Base-by-base conservation (phyloP, 768 basidiomycete species). In the Aureoboletus auriporus region DNA sequence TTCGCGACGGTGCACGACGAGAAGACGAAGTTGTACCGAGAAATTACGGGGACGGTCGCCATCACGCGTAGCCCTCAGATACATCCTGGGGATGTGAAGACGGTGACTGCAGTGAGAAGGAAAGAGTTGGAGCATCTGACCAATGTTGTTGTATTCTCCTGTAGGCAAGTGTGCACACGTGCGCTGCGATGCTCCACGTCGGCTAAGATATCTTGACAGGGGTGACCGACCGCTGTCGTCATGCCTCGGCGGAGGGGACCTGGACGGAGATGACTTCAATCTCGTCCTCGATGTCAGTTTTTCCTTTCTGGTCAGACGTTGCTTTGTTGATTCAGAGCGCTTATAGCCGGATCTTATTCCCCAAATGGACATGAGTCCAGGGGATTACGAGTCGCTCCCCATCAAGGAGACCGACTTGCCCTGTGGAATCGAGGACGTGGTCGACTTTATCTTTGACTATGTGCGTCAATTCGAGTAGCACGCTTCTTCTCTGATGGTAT, bases 191-290 rank as follows among this genome's bases (percentile, higher is more conserved):
- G 29, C 3, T 29, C 44, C 38, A 42, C 2, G 42, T 42, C 38
- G 43, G 47, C 48, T 62, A 37, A 42, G 1, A 30, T 16, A 28
- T 20, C 23, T 46, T 36, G 47, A 17, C 41, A 73, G 71, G 67
- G 77, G 77, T 8, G 33, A 65, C 33, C 69, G 77, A 45, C 63
- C 74, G 14, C 51, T 80, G 11, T 71, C 77, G 1, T 75, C 74
- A 10, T 70, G 68, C 50, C 70, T 80, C 13, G 77, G 77, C 26
- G 79, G 78, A 20, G 79, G 79, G 8, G 78, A 79, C 60, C 61
- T 79, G 39, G 78, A 79, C 52, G 78, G 77, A 5, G 77, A 78
- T 45, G 71, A 74, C 20, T 79, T 75, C 46, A 77, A 76, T 56
- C 35, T 77, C n/a, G 72, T 76, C 39, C 61, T 71, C 33, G 68